phyloP scores from a whole-genome alignment of 2,329 filamentous ascomycete genomes.

The Rutstroemia sp. region DNA sequence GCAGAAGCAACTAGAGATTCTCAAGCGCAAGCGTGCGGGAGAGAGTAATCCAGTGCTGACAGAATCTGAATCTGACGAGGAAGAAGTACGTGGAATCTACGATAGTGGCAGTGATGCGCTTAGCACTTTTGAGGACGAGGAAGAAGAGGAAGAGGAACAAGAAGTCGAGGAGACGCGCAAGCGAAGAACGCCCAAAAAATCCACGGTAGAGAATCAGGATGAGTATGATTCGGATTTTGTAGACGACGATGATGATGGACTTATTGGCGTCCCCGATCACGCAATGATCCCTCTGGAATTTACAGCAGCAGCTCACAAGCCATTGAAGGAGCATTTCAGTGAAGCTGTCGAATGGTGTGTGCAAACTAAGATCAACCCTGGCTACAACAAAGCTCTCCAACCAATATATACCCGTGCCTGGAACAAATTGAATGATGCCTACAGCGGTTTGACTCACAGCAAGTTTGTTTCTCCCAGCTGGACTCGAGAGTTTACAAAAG shows the following conservation, averaged over 20 bases:
- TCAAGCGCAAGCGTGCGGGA: constrained; percentile 33
- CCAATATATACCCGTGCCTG: constrained; percentile 63
- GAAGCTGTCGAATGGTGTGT: constrained; percentile 75
- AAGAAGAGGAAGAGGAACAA: constrained; percentile 14
- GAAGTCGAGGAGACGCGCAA: constrained; percentile 5
- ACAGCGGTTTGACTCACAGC: constrained; percentile 57
- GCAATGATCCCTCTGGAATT: constrained; percentile 58
- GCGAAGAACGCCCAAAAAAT: constrained; percentile 1
- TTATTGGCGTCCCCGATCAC: constrained; percentile 48
- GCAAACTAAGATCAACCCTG: constrained; percentile 68
- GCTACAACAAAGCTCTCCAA: constrained; percentile 51
- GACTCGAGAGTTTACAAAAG: constrained; percentile 57
- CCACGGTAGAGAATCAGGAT: constrained; percentile 14
- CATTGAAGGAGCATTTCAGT: constrained; percentile 64
- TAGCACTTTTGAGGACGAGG: constrained; percentile 43
- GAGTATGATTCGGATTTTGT: constrained; percentile 49
- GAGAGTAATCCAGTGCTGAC: constrained; percentile 34
- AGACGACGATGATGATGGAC: constrained; percentile 48
- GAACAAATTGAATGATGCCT: constrained; percentile 63
- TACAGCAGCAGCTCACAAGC: constrained; percentile 57
- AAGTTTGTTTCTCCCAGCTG: constrained; percentile 68
- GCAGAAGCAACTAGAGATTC: constrained; percentile 35
- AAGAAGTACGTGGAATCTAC: constrained; percentile 11
- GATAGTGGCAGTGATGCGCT: constrained; percentile 30
- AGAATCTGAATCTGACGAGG: constrained; percentile 29